phyloP scores from a whole-genome alignment of 495 filamentous ascomycete genomes.

The Hyaloscypha variabilis region DNA sequence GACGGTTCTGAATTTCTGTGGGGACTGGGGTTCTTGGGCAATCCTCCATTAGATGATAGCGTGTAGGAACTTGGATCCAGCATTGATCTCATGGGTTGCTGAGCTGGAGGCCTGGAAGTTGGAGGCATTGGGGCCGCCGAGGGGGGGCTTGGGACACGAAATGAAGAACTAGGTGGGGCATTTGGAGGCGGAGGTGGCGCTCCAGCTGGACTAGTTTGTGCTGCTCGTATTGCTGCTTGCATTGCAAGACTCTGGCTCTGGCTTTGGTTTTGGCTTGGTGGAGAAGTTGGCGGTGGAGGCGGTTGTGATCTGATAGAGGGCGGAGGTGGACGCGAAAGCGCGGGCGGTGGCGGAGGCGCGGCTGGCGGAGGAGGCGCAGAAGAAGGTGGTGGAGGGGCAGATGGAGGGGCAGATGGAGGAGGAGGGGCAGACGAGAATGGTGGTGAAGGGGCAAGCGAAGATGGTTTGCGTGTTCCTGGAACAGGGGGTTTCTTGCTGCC shows the following conservation, averaged over 20 bases:
- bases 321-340: slow-evolving; percentile 51
- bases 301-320: slow-evolving; percentile 55
- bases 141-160: slow-evolving; percentile 41
- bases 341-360: slow-evolving; percentile 43
- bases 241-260: slow-evolving; percentile 45
- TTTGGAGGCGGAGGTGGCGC: slow-evolving; percentile 51
- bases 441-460: slow-evolving; percentile 44
- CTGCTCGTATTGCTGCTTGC: slow-evolving; percentile 52
- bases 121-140: slow-evolving; percentile 34
- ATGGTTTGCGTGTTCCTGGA: slow-evolving; percentile 65
- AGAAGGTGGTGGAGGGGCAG: slow-evolving; percentile 49
- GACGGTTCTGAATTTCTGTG: slow-evolving; percentile 34
- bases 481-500: slow-evolving; percentile 70
- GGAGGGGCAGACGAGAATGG: slow-evolving; percentile 48
- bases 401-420: slow-evolving; percentile 47
- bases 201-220: slow-evolving; percentile 44
- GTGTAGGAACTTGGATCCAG: slow-evolving; percentile 80
- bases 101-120: slow-evolving; percentile 31
- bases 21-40: slow-evolving; percentile 46
- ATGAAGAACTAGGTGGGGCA: slow-evolving; percentile 38
- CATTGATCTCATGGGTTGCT: slow-evolving; percentile 52
- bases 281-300: slow-evolving; percentile 49
- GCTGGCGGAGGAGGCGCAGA: slow-evolving; percentile 37
- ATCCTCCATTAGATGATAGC: slow-evolving; percentile 53
- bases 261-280: slow-evolving; percentile 36